Percentiles rank a stretch among this genome's conserved stretches.
phyloP scores from a whole-genome alignment of 148 eudicot genomes.

The Chenopodium quinoa region DNA sequence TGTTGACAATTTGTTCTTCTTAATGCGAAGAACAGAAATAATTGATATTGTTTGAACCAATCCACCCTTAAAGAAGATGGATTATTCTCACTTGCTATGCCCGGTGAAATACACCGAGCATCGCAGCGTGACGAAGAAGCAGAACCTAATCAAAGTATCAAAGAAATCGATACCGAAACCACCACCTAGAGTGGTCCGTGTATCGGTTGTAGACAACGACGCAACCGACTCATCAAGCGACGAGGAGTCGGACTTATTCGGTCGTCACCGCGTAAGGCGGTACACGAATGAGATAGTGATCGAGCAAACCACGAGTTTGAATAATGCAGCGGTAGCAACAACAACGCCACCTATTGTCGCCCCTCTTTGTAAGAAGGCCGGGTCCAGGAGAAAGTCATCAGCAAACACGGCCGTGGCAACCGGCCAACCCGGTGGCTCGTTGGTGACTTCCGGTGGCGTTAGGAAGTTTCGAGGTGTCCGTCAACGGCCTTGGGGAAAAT shows the following conservation, averaged over 20 bases:
- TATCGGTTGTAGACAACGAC: slow-evolving; percentile 59
- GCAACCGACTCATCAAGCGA: slow-evolving; percentile 80
- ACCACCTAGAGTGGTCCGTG: slow-evolving; percentile 40
- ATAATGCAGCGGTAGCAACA: not conserved
- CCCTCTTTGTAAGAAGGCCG: slow-evolving; percentile 3
- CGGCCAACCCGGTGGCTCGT: not conserved
- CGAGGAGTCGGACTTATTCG: slow-evolving; percentile 54
- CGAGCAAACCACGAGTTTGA: slow-evolving; percentile 16
- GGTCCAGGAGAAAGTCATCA: slow-evolving; percentile 20
- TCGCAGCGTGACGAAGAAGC: slow-evolving; percentile 30
- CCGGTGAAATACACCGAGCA: slow-evolving; percentile 69
- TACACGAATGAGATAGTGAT: slow-evolving; percentile 56
- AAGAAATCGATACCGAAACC: not conserved
- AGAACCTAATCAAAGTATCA: not conserved
- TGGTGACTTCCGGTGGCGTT: slow-evolving; percentile 14
- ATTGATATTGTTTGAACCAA: too few relatives aligned
- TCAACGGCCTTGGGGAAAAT: slow-evolving; percentile 94
- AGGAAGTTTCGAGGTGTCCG: slow-evolving; percentile 79
- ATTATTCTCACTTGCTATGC: slow-evolving; percentile 38
- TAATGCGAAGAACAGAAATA: not conserved
- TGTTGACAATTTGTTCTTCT: too few relatives aligned
- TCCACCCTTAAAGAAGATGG: slow-evolving; percentile 1
- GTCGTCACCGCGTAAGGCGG: slow-evolving; percentile 54
- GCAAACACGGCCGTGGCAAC: not conserved
- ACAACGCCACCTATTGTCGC: not conserved